Base-by-base conservation (phyloP, 139 green algal genomes). In the Chlorella sp. region DNA sequence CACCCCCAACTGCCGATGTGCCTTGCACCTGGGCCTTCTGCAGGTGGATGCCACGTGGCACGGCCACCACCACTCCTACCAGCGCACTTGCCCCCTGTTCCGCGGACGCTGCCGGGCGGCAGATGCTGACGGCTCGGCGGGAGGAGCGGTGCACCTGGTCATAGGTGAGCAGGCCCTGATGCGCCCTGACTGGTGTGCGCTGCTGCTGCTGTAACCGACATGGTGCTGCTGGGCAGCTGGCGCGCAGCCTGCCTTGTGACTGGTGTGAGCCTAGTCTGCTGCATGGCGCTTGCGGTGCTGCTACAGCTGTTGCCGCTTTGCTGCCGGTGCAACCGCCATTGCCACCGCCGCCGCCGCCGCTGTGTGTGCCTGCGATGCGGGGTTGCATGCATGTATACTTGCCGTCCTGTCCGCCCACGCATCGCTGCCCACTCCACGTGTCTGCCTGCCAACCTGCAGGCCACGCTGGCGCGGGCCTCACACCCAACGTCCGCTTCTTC, bases 51-150 rank as follows among this genome's bases (percentile, higher is more conserved):
- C 94, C 36, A 93, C 91, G 38, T 87, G 90, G 56, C 80, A 90
- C 36, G 93, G 93, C 36, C 93, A 96, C 87, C 90, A 95, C 87
- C 93, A 96, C 89, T 87, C 72, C 40, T 96, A 95, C 87, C 91
- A 94, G 89, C 90, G 93, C 78, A 94, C 88, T 28, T 96, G 93
- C 89, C 14, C 72, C 13, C 36, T 80, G 32, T 36, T 64, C 36
- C 20, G n/a, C 28, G 85, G 68, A 30, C 85, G 62, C 34, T 88
- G 85, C 77, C 13, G 77, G 73, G 73, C 8, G 1, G 8, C 43
- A 3, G 44, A 8, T 4, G 82, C 43, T 0, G 60, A 82, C 14
- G 80, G 80, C 16, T 30, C 36, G 2, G 65, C 72, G 24, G 30
- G 19, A 0, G 80, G 48, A 0, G 46, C 80, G 1, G 51, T 88